Conservation (phyloP, 1,284 basidiomycete genomes). For the Xerocomus nothofagi region DNA sequence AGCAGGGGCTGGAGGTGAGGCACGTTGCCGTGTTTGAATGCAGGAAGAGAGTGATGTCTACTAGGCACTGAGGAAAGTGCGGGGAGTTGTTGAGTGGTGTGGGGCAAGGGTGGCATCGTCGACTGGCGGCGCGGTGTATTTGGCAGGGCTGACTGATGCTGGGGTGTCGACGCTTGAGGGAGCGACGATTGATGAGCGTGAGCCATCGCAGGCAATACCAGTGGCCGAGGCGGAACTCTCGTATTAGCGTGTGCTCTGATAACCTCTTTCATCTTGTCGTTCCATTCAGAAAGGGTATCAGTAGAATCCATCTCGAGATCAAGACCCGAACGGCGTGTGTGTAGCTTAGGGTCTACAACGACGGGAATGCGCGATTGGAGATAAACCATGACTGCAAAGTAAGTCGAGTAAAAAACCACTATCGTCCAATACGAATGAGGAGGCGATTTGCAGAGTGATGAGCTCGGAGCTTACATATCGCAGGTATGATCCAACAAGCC, state of each 20-base stretch:
- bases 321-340: background rate
- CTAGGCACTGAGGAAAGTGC: slow-evolving; percentile 4
- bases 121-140: slow-evolving; percentile 14
- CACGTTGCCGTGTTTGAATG: slow-evolving; percentile 8
- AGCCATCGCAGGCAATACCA: slow-evolving; percentile 9
- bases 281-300: slow-evolving; percentile 5
- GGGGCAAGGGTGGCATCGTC: slow-evolving; percentile 6
- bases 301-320: slow-evolving; percentile 24
- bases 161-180: background rate
- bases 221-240: slow-evolving; percentile 1
- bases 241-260: background rate
- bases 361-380: slow-evolving; percentile 31
- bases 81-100: background rate
- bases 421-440: slow-evolving; percentile 1
- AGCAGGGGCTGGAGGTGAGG: slow-evolving; percentile 1
- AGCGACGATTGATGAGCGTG: slow-evolving; percentile 9
- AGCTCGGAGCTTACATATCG: slow-evolving; percentile 43
- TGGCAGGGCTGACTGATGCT: background rate
- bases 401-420: slow-evolving; percentile 43
- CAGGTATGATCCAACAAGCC: slow-evolving; percentile 56
- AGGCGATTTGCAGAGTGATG: background rate
- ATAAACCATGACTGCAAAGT: slow-evolving; percentile 38
- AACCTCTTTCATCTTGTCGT: slow-evolving; percentile 8
- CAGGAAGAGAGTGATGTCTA: slow-evolving; percentile 30
- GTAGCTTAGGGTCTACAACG: slow-evolving; percentile 12